Base-by-base conservation (phyloP, 345 rosid genomes). In the Zanthoxylum bungeanum region DNA sequence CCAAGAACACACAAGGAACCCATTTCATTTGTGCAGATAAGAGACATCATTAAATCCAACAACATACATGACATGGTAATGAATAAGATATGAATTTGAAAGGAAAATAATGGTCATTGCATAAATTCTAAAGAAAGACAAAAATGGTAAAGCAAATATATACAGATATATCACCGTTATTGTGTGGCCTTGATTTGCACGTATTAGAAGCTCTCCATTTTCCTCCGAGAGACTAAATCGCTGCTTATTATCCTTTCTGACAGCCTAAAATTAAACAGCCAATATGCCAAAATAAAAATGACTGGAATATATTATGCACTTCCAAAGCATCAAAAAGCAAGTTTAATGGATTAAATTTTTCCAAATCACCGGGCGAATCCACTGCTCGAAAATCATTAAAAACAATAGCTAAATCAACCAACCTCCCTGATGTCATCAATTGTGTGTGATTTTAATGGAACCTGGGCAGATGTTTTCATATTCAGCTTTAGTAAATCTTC, bases 131-230 rank as follows among this genome's bases (percentile, higher is more conserved):
- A 55, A 44, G 39, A 22, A 25, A 42, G 39, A 42, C n/a, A 19
- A 28, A n/a, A n/a, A 61, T 30, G 50, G 46, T 52, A 14, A 40
- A 37, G 30, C 5, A 40, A n/a, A 53, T 21, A 51, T 7, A 36
- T 2, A 21, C 40, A 8, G 28, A 37, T 24, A 16, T 39, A 37
- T 75, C 74, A 91, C 95, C 85, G 74, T 77, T 60, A 94, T 67
- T 0, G 98, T 84, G 75, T 94, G 98, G 49, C 98, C 98, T 86
- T 92, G 98, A 79, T 94, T 94, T 61, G 97, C 98, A 36, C 97
- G 97, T 44, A 92, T 87, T 56, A 86, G 72, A 79, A 90, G 87
- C 78, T 88, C 93, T 14, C 87, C 95, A 24, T 85, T 80, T 73
- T 91, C 98, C 76, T 88, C 96, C 24, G 84, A 31, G 17, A 93